Evolutionary conservation across 176 grass and related monocot genomes (phyloP).

Genomic region (Hordeum vulgare): DNA sequence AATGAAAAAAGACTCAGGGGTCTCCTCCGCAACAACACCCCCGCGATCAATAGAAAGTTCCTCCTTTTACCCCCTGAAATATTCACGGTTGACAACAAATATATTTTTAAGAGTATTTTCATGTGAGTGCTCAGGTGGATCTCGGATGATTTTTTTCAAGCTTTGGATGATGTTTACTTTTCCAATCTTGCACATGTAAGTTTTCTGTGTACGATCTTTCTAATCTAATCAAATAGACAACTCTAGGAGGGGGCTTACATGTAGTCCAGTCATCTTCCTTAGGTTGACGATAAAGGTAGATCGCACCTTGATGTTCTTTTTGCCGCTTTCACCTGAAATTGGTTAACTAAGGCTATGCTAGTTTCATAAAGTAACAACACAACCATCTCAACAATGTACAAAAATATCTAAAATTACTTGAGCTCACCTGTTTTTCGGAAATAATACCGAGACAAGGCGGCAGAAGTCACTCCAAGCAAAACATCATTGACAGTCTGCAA

Average conservation of each 20-base stretch:
- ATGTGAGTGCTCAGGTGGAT: not conserved
- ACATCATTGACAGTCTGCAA: slow-evolving; percentile 88
- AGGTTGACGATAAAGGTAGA: slow-evolving; percentile 67
- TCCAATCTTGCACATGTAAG: not conserved
- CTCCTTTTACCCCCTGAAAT: not conserved
- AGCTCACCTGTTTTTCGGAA: slow-evolving; percentile 42
- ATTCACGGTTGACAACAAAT: not conserved
- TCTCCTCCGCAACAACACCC: not conserved
- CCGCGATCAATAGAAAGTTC: not conserved
- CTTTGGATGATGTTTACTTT: not conserved
- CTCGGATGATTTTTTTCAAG: not conserved
- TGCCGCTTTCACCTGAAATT: slow-evolving; percentile 28
- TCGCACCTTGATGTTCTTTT: slow-evolving; percentile 36
- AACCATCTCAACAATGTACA: not conserved
- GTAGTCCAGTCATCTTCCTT: slow-evolving; percentile 48
- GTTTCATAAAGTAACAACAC: not conserved
- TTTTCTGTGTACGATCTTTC: not conserved
- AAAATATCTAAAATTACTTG: not conserved
- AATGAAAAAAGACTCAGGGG: not conserved
- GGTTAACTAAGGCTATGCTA: not conserved
- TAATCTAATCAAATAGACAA: not conserved
- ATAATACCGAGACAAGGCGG: slow-evolving; percentile 60
- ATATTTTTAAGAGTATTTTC: not conserved
- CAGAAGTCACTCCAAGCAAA: slow-evolving; percentile 56
- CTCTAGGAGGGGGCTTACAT: slow-evolving; percentile 20